Percentiles rank a stretch among this genome's conserved stretches.
Conservation (phyloP, 257 asterid species). For the Gentiana macrophylla region DNA sequence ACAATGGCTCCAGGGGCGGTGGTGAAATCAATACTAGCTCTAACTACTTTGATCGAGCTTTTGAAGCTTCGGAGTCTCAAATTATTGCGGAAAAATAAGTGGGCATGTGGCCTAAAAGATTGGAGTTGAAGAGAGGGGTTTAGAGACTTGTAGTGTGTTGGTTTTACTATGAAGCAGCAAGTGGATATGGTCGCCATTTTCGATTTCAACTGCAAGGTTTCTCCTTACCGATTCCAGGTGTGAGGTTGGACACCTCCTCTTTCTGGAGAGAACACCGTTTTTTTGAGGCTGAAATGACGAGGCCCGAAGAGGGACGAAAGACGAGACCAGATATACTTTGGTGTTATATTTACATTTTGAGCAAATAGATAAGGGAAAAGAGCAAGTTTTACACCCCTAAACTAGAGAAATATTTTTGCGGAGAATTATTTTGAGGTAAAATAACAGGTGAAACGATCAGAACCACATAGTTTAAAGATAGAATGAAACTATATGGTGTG, state of each 20-base stretch:
- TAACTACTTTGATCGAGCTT: slow-evolving; percentile 26
- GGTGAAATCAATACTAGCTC: slow-evolving; percentile 49
- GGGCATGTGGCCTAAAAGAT: slow-evolving; percentile 17
- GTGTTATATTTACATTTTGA: too few relatives aligned
- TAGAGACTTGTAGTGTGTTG: slow-evolving; percentile 19
- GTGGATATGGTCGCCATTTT: slow-evolving; percentile 66
- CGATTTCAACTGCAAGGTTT: neutral
- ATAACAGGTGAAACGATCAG: too few relatives aligned
- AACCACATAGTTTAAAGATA: too few relatives aligned
- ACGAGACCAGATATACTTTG: too few relatives aligned
- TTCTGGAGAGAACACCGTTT: neutral
- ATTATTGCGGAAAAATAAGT: slow-evolving; percentile 12
- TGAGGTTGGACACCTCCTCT: neutral
- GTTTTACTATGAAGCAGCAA: slow-evolving; percentile 27
- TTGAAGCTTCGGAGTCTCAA: slow-evolving; percentile 13
- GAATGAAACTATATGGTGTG: too few relatives aligned
- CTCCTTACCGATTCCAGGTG: neutral
- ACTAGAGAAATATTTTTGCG: too few relatives aligned
- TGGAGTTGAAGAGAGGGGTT: slow-evolving; percentile 25
- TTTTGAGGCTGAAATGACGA: neutral
- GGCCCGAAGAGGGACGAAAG: too few relatives aligned
- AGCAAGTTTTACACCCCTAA: too few relatives aligned
- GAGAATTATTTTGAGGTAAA: too few relatives aligned
- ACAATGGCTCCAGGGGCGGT: slow-evolving; percentile 57
- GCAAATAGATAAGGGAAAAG: too few relatives aligned